Base-by-base conservation (phyloP, 2,329 filamentous ascomycete genomes). In the Cadophora sp. region DNA sequence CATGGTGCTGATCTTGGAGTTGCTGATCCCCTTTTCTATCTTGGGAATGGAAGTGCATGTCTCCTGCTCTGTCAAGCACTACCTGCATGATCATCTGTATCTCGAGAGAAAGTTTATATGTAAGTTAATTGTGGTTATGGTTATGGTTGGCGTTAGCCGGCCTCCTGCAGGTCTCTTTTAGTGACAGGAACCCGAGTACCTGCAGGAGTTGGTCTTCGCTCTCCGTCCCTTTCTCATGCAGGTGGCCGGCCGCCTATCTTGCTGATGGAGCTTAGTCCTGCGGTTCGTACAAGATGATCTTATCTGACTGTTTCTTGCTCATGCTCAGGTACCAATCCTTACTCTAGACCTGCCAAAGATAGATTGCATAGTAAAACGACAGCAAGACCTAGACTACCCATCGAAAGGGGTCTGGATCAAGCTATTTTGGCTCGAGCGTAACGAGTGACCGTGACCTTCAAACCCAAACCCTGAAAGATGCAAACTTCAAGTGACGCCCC, bases 171-270 rank as follows among this genome's bases (percentile, higher is more conserved):
- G 55, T 37, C 55, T 7, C 55, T 16, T 58, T 37, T 58, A 24
- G 55, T 58, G 59, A 50, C 59, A 62, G 43, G 59, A 62, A 48
- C 59, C 59, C 40, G 59, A 62, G 60, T 62, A 62, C 26, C 60
- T 62, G 60, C 60, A 62, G 60, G 51, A 55, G 11, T n/a, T 58
- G 55, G 31, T n/a, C 53, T 58, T n/a, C 19, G 55, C 11, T 40
- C 34, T 40, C 56, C 34, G 56, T 59, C 56, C 31, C 34, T 58
- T 27, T 16, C 56, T 59, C 34, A 59, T 59, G 56, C 56, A 59
- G 56, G 31, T 43, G 56, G 22, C 56, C 22, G 56, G 56, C 34
- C 34, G 56, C n/a, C 56, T 58, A 37, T 37, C 29, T 58, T 24
- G 4, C 9, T 55, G 26, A 4, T n/a, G 53, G 27, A 37, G 27